Evolutionary conservation across 148 eudicot species (phyloP).

Genomic region (Amaranthus cruentus): DNA sequence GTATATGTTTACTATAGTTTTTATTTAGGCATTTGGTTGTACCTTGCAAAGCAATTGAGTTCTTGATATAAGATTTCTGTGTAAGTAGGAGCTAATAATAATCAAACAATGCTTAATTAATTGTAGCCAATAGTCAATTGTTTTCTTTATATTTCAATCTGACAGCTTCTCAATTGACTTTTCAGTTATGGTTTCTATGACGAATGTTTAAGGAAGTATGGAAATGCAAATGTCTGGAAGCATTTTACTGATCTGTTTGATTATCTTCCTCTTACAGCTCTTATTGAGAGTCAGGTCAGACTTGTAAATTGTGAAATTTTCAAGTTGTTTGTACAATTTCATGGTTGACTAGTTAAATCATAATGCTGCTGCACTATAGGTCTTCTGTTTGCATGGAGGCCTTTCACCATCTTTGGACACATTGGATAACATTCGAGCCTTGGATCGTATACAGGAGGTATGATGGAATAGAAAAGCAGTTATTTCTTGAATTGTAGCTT

Average conservation of each 20-base stretch:
- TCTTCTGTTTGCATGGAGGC: conserved; percentile 97
- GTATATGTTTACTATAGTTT: too few relatives aligned
- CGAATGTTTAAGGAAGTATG: conserved; percentile 96
- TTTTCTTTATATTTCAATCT: neutral
- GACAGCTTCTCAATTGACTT: conserved; percentile 2
- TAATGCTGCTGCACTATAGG: conserved; percentile 32
- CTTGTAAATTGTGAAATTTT: conserved; percentile 5
- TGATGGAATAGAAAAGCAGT: neutral
- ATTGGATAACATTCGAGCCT: conserved; percentile 80
- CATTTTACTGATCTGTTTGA: conserved; percentile 94
- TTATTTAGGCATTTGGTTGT: too few relatives aligned
- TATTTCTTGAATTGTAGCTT: neutral
- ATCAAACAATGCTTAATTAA: too few relatives aligned
- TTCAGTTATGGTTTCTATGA: conserved; percentile 95
- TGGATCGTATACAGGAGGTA: conserved; percentile 99
- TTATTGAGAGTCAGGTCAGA: conserved; percentile 92
- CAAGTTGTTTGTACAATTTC: neutral
- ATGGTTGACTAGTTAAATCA: conserved; percentile 2
- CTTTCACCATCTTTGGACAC: conserved; percentile 96
- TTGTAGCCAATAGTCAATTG: neutral
- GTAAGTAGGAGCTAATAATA: neutral
- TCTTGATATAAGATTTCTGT: neutral
- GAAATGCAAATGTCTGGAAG: conserved; percentile 98
- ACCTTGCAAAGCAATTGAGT: neutral
- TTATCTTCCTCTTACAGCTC: conserved; percentile 94